Base-by-base conservation (phyloP, 1,284 basidiomycete species). In the Ceratobasidium sp. region DNA sequence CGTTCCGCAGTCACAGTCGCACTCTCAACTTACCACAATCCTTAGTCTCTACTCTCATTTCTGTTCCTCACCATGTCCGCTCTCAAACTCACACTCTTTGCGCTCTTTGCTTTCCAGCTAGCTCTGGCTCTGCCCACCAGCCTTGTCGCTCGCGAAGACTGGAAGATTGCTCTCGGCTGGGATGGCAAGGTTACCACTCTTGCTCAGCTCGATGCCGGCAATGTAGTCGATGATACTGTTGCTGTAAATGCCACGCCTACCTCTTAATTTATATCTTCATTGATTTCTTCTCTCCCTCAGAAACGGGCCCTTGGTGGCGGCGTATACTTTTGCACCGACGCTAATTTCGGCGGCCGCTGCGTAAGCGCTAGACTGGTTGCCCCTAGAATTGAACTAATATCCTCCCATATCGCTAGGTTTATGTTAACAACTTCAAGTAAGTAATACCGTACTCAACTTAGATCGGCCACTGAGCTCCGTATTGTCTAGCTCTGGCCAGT, bases 51-150 rank as follows among this genome's bases (percentile, higher is more conserved):
- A 11, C 11, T 41, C 36, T 11, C 36, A 41, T n/a, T n/a, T n/a
- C n/a, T n/a, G n/a, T n/a, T 11, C 11, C 60, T 47, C 45, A 63
- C 45, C 41, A 63, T 63, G 60, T 63, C 48, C 60, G 44, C 60
- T 48, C 19, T 45, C 45, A 63, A 41, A 11, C 36, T 41, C 36
- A 41, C 36, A 41, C 36, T 63, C 45, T 22, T 45, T 19, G 60
- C 60, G 27, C 60, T 63, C 60, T 63, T 41, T 17, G 22, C 60
- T 27, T 27, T 63, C 22, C 14, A 45, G 15, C 14, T 63, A 19
- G 54, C 54, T 15, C 15, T 24, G 44, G 44, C 60, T 45, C 27
- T 45, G 60, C 60, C 60, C 22, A 45, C 45, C 11, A 44, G 41
- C 22, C 48, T 63, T 41, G 36, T 29, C 19, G 8, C 41, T 45